These are phyloP conservation scores for Phytophthora constricta DNA, from an alignment of 352 stramenopile genomes.

Conservation along the genomic window DNA sequence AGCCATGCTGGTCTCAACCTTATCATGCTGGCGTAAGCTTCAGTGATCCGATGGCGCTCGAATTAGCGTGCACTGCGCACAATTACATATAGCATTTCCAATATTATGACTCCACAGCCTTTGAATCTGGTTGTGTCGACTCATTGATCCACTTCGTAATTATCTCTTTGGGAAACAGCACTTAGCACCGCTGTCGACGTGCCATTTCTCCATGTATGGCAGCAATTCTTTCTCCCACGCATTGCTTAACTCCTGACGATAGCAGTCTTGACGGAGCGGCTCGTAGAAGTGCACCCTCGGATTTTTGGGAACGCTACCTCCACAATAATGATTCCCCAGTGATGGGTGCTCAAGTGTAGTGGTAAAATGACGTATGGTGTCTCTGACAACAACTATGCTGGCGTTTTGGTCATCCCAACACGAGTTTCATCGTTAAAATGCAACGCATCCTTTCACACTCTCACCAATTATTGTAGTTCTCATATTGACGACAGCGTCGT, in stretches of 20 bases:
- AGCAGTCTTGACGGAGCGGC: not conserved
- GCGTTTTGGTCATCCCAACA: not conserved
- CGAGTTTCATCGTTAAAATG: not conserved
- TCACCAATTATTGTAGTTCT: not conserved
- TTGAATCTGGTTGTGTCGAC: not conserved
- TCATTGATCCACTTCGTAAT: not conserved
- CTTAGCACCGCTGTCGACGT: not conserved
- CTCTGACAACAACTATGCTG: not conserved
- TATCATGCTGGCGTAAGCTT: not conserved
- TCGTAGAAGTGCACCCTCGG: not conserved
- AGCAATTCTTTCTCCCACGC: not conserved
- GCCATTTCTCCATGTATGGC: not conserved
- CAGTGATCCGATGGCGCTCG: conserved; percentile 2
- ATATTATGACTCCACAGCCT: conserved; percentile 1
- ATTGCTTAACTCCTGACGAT: not conserved
- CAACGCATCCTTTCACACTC: not conserved
- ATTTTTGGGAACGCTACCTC: not conserved
- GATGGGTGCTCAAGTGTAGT: not conserved
- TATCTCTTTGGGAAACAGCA: not conserved
- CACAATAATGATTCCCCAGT: not conserved
- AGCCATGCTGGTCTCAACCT: conserved; percentile 1
- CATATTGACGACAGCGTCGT: not conserved
- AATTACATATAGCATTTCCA: not conserved
- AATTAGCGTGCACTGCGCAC: not conserved
- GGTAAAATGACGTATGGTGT: not conserved